A percentile compares a stretch with the other conserved stretches of the same genome.
phyloP scores from a whole-genome alignment of 805 yeast genomes.

The Hanseniaspora mollemarum region DNA sequence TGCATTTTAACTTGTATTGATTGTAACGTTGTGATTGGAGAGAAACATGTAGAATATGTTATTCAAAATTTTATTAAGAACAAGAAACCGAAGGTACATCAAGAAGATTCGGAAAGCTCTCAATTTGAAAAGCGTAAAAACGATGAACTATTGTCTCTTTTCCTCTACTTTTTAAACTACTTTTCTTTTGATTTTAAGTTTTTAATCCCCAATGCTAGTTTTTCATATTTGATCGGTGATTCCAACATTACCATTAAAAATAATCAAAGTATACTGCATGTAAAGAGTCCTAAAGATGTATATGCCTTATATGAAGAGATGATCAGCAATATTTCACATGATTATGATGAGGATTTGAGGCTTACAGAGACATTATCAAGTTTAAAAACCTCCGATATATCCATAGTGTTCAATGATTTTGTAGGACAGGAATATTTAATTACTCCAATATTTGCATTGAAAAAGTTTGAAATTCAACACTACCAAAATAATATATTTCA shows the following conservation, averaged over 20 bases:
- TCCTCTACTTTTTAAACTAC: constrained; percentile 7
- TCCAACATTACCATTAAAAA: neutral
- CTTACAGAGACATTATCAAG: constrained; percentile 9
- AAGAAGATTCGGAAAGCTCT: neutral
- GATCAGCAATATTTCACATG: neutral
- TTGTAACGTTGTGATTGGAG: constrained; percentile 23
- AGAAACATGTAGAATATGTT: constrained; percentile 16
- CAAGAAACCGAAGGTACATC: neutral
- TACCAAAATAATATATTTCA: constrained; percentile 14
- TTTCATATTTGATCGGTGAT: constrained; percentile 9
- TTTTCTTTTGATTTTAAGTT: constrained; percentile 13
- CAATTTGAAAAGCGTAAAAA: neutral
- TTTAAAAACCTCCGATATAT: constrained; percentile 9
- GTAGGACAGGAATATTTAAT: neutral
- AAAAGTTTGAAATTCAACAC: constrained; percentile 13
- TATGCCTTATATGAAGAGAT: constrained; percentile 14
- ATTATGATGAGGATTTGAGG: constrained; percentile 11
- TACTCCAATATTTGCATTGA: neutral
- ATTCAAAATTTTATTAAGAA: constrained; percentile 9
- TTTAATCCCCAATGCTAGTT: constrained; percentile 10
- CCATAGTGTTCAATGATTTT: neutral
- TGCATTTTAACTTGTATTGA: constrained; percentile 25
- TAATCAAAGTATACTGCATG: constrained; percentile 12
- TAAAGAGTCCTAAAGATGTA: constrained; percentile 11
- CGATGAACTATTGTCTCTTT: constrained; percentile 3